These are phyloP conservation scores for maize (Zea mays) DNA, from an alignment of 176 grass and related monocot species.

Conservation along the genomic window DNA sequence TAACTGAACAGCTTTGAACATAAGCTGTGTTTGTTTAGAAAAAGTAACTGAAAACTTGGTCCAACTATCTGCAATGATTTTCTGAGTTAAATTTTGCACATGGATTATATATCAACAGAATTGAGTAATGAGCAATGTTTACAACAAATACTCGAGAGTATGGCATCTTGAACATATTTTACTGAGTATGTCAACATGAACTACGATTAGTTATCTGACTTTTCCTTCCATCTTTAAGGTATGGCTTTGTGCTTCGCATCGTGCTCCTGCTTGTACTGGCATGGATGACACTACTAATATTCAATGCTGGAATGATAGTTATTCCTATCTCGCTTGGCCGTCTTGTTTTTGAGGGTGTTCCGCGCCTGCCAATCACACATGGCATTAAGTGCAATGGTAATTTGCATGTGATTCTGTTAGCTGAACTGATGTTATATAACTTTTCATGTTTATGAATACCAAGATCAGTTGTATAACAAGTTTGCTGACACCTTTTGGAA, in stretches of 20 bases:
- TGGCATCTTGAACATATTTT: slow-evolving; percentile 15
- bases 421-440: background rate
- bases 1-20: background rate
- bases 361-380: slow-evolving; percentile 87
- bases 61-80: background rate
- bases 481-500: slow-evolving; percentile 18
- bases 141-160: background rate
- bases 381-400: slow-evolving; percentile 99
- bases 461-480: background rate
- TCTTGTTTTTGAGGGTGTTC: slow-evolving; percentile 79
- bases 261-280: slow-evolving; percentile 80
- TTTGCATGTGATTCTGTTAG: slow-evolving; percentile 27
- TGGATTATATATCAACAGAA: background rate
- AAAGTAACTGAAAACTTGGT: background rate
- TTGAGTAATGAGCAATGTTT: background rate
- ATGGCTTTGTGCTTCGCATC: slow-evolving; percentile 91
- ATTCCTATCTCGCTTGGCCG: slow-evolving; percentile 91
- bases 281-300: slow-evolving; percentile 92
- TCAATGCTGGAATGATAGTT: slow-evolving; percentile 94
- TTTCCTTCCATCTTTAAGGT: slow-evolving; percentile 51
- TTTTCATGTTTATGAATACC: slow-evolving; percentile 9
- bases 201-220: background rate
- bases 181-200: slow-evolving; percentile 11
- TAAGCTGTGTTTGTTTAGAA: background rate
- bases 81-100: slow-evolving; percentile 1